These are phyloP conservation scores for Penicillium vulpinum DNA, from an alignment of 2,329 filamentous ascomycete genomes.

Conservation along the genomic window DNA sequence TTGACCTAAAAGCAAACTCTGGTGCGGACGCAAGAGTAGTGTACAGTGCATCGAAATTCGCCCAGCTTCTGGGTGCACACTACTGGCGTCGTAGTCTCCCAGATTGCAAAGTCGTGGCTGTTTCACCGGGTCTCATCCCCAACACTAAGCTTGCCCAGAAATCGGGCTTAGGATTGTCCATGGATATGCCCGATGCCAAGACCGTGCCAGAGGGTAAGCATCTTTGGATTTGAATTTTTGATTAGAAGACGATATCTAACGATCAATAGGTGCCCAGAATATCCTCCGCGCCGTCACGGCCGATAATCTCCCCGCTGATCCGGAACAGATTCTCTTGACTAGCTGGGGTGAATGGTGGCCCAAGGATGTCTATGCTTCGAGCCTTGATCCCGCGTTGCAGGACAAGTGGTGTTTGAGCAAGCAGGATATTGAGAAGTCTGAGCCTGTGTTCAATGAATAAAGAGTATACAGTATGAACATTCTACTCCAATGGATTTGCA, in stretches of 20 bases:
- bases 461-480: not conserved
- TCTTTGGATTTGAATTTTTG: not conserved
- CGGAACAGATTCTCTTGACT: constrained; percentile 28
- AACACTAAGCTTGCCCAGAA: constrained; percentile 22
- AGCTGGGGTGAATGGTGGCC: constrained; percentile 34
- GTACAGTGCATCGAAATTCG: constrained; percentile 30
- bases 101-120: constrained; percentile 23
- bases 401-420: constrained; percentile 28
- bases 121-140: constrained; percentile 25
- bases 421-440: constrained; percentile 25
- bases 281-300: constrained; percentile 23
- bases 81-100: constrained; percentile 28
- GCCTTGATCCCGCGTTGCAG: constrained; percentile 22
- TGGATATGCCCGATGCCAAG: constrained; percentile 29
- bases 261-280: constrained; percentile 22
- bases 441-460: constrained; percentile 7
- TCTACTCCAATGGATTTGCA: not conserved
- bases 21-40: constrained; percentile 17
- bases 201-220: constrained; percentile 25
- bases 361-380: constrained; percentile 24
- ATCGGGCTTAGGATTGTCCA: constrained; percentile 14
- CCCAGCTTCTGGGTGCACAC: constrained; percentile 24
- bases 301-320: constrained; percentile 22
- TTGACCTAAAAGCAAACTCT: constrained; percentile 25
- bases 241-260: not conserved